These are phyloP conservation scores for Thuidium tamariscinum DNA, from an alignment of 225 moss, liverwort and hornwort genomes.

Conservation along the genomic window DNA sequence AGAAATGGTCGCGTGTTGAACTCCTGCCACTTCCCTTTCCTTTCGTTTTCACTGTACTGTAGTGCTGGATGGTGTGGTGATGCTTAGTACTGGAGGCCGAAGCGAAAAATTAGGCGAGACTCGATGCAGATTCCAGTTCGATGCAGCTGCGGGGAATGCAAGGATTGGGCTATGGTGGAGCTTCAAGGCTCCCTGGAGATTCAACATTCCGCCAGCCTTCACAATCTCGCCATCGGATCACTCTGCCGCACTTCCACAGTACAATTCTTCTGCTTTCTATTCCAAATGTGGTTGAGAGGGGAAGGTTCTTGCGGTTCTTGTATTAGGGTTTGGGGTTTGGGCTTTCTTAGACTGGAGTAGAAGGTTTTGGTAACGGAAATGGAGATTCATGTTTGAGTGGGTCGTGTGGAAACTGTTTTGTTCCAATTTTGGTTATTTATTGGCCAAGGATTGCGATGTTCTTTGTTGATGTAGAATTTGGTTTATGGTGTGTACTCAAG, in stretches of 20 bases:
- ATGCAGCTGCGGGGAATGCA: constrained; percentile 49
- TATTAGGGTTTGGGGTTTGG: background rate
- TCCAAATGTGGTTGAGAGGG: background rate
- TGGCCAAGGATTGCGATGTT: background rate
- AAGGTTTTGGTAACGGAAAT: background rate
- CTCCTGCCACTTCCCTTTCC: background rate
- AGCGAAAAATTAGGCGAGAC: background rate
- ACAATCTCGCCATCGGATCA: constrained; percentile 40
- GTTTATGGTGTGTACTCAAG: background rate
- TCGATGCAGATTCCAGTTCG: constrained; percentile 42
- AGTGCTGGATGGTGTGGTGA: background rate
- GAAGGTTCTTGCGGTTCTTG: background rate
- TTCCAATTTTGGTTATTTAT: background rate
- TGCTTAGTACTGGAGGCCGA: background rate
- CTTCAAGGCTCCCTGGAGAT: constrained; percentile 54
- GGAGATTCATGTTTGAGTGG: background rate
- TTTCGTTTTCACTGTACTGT: background rate
- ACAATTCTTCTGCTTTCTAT: background rate
- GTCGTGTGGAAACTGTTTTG: background rate
- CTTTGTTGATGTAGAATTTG: background rate
- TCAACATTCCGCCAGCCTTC: constrained; percentile 22
- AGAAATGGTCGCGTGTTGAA: background rate
- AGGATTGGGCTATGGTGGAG: constrained; percentile 63
- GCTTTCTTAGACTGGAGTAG: background rate
- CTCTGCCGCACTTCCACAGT: constrained; percentile 43